Evolutionary conservation across 805 yeast genomes (phyloP).

Genomic region (Candida ascalaphidarum): DNA sequence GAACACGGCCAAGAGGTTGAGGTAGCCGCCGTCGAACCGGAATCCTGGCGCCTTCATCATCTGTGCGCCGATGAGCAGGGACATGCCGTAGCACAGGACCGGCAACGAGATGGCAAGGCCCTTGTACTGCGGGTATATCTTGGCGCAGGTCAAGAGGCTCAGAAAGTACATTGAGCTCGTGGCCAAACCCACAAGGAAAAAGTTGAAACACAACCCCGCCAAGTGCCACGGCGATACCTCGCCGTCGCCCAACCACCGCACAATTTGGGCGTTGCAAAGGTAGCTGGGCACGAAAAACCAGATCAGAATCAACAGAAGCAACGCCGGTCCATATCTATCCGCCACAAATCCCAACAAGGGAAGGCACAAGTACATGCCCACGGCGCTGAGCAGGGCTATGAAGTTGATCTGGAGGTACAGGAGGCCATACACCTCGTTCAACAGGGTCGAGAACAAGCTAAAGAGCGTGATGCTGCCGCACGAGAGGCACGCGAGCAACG

Average conservation of each 20-base stretch:
- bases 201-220: conserved; percentile 35
- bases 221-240: background rate
- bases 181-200: conserved; percentile 57
- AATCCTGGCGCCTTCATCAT: conserved; percentile 37
- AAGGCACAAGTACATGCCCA: conserved; percentile 79
- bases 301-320: conserved; percentile 54
- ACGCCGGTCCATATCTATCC: conserved; percentile 78
- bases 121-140: conserved; percentile 67
- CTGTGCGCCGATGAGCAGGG: conserved; percentile 70
- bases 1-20: conserved; percentile 48
- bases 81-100: conserved; percentile 78
- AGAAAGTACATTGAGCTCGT: conserved; percentile 68
- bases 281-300: conserved; percentile 65
- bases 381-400: conserved; percentile 63
- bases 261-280: conserved; percentile 20
- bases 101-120: conserved; percentile 84
- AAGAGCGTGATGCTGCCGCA: conserved; percentile 81
- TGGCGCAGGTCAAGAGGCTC: conserved; percentile 72
- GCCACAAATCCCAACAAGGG: conserved; percentile 78
- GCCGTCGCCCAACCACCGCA: background rate
- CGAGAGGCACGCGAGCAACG: conserved; percentile 58
- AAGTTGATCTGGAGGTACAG: conserved; percentile 58
- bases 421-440: conserved; percentile 51
- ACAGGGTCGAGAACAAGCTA: conserved; percentile 67
- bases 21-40: conserved; percentile 10